Evolutionary conservation across 2,329 filamentous ascomycete species (phyloP), one percentile per base, ranked within the genome.

Genomic region (Zarea fungicola): DNA sequence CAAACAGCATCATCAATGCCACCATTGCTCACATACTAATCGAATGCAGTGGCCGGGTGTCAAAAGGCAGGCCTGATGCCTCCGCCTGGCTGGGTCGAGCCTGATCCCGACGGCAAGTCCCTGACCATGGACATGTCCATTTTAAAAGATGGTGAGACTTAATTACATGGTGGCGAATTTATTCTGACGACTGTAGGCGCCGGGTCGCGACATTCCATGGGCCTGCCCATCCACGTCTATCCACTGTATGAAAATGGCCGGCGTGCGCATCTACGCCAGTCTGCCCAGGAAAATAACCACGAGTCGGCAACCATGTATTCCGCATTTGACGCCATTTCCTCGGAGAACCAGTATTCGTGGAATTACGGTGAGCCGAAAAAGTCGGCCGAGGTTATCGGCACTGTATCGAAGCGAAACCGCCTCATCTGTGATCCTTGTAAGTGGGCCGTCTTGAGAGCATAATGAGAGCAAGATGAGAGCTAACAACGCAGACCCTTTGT

Each of bases 381-480:
- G 34, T 73, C 69, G 1, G 66, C 71, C n/a, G 62, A 77, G 18
- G 64, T 61, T 0, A 85, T 87, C 54, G 73, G 70, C 2, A 76
- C 68, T 0, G 67, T 82, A 2, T 71, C 71, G 1, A 70, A 71
- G 57, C 75, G 68, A 54, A 87, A 86, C 56, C 68, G 83, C 16
- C 83, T 86, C 76, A 85, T 87, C 47, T 85, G 81, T 58, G 77
- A 73, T 42, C 83, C 84, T 13, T 87, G 82, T 84, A 62, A 47
- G 75, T 63, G n/a, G n/a, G n/a, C n/a, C n/a, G n/a, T n/a, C n/a
- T n/a, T n/a, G n/a, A n/a, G n/a, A n/a, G n/a, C n/a, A 10, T 6
- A 25, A 25, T n/a, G 4, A 2, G 1, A 37, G n/a, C 21, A 18
- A 14, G 10, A 5, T 6, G 13, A 19, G 18, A 16, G 7, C 35